A percentile compares a stretch with the other conserved stretches of the same genome.
Evolutionary conservation across 352 stramenopile species (phyloP).

Genomic region (Blastocystis sp.): DNA sequence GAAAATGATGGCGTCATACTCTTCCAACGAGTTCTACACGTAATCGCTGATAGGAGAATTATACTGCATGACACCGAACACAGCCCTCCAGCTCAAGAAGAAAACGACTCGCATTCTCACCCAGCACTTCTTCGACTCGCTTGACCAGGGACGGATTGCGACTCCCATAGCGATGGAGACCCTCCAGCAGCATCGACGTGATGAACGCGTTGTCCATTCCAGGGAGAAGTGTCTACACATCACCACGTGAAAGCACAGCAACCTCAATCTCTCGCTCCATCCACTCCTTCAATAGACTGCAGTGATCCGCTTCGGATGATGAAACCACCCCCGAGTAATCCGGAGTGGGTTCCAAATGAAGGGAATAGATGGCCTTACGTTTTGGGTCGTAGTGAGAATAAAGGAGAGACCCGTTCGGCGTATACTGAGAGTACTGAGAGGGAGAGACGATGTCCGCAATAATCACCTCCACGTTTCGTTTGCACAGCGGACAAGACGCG

Average conservation of each 20-base stretch:
- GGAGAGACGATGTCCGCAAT: constrained; percentile 48
- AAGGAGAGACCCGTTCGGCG: constrained; percentile 25
- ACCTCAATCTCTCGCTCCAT: constrained; percentile 41
- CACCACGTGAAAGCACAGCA: neutral
- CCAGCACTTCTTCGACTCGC: constrained; percentile 12
- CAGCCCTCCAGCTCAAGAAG: constrained; percentile 34
- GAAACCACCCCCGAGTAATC: constrained; percentile 25
- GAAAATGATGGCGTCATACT: constrained; percentile 23
- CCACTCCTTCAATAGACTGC: constrained; percentile 37
- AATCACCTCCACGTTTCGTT: constrained; percentile 13
- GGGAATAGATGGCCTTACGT: constrained; percentile 48
- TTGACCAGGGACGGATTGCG: neutral
- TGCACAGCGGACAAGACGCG: constrained; percentile 45
- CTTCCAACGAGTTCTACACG: constrained; percentile 44
- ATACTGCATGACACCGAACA: constrained; percentile 21
- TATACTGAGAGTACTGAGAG: constrained; percentile 59
- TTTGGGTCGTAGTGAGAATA: constrained; percentile 38
- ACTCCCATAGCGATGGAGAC: constrained; percentile 9
- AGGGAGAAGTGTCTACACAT: constrained; percentile 46
- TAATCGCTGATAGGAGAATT: neutral
- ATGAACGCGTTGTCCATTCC: constrained; percentile 39
- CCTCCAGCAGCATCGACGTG: constrained; percentile 2
- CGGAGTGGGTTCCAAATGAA: constrained; percentile 14
- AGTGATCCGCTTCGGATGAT: neutral
- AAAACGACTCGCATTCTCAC: constrained; percentile 11